phyloP scores from a whole-genome alignment of 73 alveolate genomes.

The Durusdinium trenchii region DNA sequence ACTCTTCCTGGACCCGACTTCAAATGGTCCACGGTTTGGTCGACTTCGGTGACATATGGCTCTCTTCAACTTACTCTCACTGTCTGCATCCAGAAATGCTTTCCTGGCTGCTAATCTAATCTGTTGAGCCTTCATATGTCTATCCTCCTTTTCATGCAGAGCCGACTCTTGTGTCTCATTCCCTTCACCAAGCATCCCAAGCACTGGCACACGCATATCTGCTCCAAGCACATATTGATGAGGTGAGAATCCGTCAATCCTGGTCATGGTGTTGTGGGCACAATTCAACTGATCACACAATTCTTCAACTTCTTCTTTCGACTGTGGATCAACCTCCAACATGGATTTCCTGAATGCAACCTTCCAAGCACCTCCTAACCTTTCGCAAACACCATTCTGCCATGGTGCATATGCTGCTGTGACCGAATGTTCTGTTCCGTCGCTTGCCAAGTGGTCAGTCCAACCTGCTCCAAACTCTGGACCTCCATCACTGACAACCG shows the following conservation, averaged over 20 bases:
- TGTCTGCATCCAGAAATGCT: conserved; percentile 7
- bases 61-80: background rate
- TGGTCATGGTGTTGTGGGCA: conserved; percentile 5
- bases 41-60: background rate
- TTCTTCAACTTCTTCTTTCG: too few species aligned
- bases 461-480: background rate
- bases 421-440: background rate
- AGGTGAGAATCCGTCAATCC: conserved; percentile 1
- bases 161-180: background rate
- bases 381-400: background rate
- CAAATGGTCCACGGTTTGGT: background rate
- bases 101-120: background rate
- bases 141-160: background rate
- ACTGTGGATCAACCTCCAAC: background rate
- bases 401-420: background rate
- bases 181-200: background rate
- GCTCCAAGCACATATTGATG: conserved; percentile 11
- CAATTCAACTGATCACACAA: background rate
- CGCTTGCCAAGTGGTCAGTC: background rate
- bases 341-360: background rate
- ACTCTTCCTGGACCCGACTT: background rate
- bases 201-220: background rate
- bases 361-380: background rate
- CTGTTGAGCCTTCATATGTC: background rate
- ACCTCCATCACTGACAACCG: background rate